phyloP scores from a whole-genome alignment of 1,139 yeast species.

The Hyphopichia wangnamkhiaoensis region DNA sequence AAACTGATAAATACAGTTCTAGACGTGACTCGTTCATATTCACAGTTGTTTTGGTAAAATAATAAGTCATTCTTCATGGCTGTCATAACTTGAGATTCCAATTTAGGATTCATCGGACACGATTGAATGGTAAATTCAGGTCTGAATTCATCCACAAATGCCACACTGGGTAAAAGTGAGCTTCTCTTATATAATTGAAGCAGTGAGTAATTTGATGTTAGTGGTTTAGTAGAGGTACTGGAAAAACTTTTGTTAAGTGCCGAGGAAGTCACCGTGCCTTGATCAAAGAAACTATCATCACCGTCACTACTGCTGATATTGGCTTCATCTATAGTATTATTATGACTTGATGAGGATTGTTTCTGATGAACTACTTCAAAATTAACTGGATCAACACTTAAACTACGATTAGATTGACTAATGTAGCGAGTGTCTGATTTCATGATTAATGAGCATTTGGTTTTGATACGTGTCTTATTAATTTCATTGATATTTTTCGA shows the following conservation, averaged over 20 bases:
- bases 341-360: no score
- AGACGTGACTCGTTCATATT: conserved; percentile 31
- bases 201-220: not conserved
- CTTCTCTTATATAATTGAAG: conserved; percentile 1
- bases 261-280: conserved; percentile 3
- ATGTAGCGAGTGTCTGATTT: conserved; percentile 8
- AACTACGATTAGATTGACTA: conserved; percentile 2
- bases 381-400: conserved; percentile 8
- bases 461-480: conserved; percentile 24
- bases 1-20: conserved; percentile 48
- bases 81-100: conserved; percentile 51
- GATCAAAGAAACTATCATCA: conserved; percentile 3
- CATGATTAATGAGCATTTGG: conserved; percentile 33
- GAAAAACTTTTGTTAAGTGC: not conserved
- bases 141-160: conserved; percentile 52
- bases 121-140: conserved; percentile 54
- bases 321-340: no score
- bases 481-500: conserved; percentile 21
- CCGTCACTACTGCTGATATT: not conserved
- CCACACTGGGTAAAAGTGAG: conserved; percentile 43
- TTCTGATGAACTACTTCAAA: not conserved
- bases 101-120: conserved; percentile 50
- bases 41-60: conserved; percentile 42
- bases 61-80: conserved; percentile 60
- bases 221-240: not conserved